These are phyloP conservation scores for Populus nigra DNA, from an alignment of 345 rosid species.

Conservation along the genomic window DNA sequence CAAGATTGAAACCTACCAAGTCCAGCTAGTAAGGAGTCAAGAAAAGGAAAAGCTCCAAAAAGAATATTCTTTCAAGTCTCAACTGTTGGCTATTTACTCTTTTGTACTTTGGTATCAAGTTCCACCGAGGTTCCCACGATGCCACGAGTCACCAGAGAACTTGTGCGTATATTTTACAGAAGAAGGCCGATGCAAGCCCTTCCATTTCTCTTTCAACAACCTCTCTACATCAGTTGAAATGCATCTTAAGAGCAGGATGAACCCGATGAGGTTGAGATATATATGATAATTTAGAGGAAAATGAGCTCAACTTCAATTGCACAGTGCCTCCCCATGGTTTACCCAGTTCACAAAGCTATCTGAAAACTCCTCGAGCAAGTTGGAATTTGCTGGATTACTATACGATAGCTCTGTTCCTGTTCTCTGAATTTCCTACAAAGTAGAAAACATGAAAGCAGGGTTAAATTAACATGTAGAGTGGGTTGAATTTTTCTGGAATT, in stretches of 20 bases:
- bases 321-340: conserved; percentile 62
- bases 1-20: conserved; percentile 29
- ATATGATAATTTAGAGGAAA: neutral
- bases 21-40: conserved; percentile 9
- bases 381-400: conserved; percentile 24
- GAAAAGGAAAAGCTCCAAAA: conserved; percentile 37
- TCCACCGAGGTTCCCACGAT: conserved; percentile 12
- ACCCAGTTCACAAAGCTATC: conserved; percentile 88
- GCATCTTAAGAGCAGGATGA: neutral
- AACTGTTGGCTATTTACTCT: conserved; percentile 48
- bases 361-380: conserved; percentile 55
- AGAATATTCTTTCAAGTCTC: conserved; percentile 20
- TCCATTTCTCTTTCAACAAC: conserved; percentile 1
- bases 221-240: conserved; percentile 10
- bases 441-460: conserved; percentile 9
- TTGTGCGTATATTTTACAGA: conserved; percentile 5
- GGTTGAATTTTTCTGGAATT: neutral
- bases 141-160: neutral
- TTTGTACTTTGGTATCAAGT: conserved; percentile 28
- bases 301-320: conserved; percentile 46
- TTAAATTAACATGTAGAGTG: conserved; percentile 3
- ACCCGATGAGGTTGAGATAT: neutral
- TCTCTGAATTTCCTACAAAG: conserved; percentile 56
- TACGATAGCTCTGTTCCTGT: conserved; percentile 41
- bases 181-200: conserved; percentile 6